Percentiles rank a stretch among this genome's conserved stretches.
Evolutionary conservation across 805 yeast species (phyloP).

Genomic region (Metschnikowia dekortorum): DNA sequence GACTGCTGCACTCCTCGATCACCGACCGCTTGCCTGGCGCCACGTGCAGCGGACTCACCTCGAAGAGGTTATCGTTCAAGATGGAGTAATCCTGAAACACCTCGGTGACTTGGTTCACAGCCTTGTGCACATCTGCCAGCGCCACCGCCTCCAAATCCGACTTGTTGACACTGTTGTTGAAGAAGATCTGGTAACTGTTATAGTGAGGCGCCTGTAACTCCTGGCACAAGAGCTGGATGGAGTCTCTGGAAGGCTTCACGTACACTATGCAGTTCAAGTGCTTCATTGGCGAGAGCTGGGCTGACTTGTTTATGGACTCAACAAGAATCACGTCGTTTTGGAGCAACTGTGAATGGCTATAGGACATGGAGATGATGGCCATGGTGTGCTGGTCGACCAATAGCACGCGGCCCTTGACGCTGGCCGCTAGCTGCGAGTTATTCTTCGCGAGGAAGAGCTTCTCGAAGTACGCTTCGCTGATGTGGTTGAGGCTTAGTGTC

Average conservation of each 20-base stretch:
- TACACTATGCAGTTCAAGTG: constrained; percentile 80
- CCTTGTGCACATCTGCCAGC: constrained; percentile 83
- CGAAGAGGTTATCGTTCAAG: constrained; percentile 63
- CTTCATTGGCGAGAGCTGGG: constrained; percentile 54
- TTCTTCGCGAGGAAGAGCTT: constrained; percentile 17
- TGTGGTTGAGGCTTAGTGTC: constrained; percentile 16
- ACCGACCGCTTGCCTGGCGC: constrained; percentile 20
- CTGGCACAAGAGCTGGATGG: constrained; percentile 53
- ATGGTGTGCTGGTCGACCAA: constrained; percentile 79
- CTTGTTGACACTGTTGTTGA: constrained; percentile 73
- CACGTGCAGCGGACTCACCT: constrained; percentile 28
- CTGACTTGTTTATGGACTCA: constrained; percentile 55
- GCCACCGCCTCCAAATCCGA: constrained; percentile 81
- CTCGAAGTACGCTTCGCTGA: constrained; percentile 17
- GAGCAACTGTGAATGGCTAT: constrained; percentile 81
- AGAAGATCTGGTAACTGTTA: constrained; percentile 68
- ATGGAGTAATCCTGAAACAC: constrained; percentile 79
- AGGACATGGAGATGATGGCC: constrained; percentile 77
- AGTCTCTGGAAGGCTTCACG: constrained; percentile 64
- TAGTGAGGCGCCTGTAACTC: constrained; percentile 81
- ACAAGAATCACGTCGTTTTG: constrained; percentile 81
- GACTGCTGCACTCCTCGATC: constrained; percentile 32
- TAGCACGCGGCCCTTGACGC: constrained; percentile 58
- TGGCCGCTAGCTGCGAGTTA: constrained; percentile 17
- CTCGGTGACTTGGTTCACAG: constrained; percentile 72